phyloP scores from a whole-genome alignment of 345 rosid genomes.

The Syzygium jambos region DNA sequence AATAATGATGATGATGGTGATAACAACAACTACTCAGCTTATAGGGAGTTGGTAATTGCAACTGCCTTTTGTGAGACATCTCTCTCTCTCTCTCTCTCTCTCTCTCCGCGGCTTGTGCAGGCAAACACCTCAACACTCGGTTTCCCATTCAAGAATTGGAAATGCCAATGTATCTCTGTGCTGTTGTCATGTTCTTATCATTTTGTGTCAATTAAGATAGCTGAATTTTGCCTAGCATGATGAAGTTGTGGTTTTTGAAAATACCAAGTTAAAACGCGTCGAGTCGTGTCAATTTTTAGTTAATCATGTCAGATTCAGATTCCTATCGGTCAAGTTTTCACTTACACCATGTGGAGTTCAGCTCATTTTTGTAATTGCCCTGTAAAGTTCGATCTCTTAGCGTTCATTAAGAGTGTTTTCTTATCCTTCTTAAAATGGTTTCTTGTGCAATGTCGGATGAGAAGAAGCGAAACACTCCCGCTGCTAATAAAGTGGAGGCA shows the following conservation, averaged over 20 bases:
- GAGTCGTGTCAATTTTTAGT: background rate
- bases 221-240: no score
- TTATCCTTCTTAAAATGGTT: background rate
- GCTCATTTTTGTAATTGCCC: background rate
- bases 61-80: background rate
- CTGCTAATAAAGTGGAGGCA: background rate
- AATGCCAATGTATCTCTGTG: background rate
- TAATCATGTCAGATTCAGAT: background rate
- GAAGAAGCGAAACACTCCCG: background rate
- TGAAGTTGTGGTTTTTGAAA: background rate
- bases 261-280: background rate
- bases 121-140: background rate
- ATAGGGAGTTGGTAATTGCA: background rate
- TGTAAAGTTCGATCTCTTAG: background rate
- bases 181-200: background rate
- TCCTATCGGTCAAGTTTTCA: background rate
- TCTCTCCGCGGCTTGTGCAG: background rate
- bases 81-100: background rate
- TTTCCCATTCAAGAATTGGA: background rate
- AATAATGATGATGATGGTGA: no score
- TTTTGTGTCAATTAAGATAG: no score
- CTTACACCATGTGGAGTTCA: background rate
- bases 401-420: background rate
- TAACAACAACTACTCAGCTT: no score
- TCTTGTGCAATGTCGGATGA: background rate